Conservation (phyloP, 1,284 basidiomycete species). For the Golubevia pallescens region DNA sequence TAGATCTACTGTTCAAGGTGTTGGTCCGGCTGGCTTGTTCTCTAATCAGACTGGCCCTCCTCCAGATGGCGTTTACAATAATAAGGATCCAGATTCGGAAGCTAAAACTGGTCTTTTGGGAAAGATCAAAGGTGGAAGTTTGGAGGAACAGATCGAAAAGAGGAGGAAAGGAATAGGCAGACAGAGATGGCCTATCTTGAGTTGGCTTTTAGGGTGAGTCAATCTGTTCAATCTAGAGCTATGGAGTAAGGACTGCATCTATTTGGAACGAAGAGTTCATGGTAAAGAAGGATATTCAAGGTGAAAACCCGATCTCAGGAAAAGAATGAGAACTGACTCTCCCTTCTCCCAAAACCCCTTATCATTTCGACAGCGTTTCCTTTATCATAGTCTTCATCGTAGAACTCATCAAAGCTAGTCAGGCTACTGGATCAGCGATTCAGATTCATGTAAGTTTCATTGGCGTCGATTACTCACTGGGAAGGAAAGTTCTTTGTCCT, state of each 20-base stretch:
- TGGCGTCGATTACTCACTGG: neutral
- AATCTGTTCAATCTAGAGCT: too few relatives aligned
- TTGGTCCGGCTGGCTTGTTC: too few relatives aligned
- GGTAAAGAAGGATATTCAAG: too few relatives aligned
- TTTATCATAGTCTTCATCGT: slow-evolving; percentile 48
- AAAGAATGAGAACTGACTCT: neutral
- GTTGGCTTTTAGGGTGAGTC: slow-evolving; percentile 27
- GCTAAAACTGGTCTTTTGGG: slow-evolving; percentile 23
- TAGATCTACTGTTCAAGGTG: too few relatives aligned
- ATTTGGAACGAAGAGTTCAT: too few relatives aligned
- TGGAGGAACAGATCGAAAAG: slow-evolving; percentile 40
- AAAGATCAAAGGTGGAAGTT: slow-evolving; percentile 24
- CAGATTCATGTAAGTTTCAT: slow-evolving; percentile 24
- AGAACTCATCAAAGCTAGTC: slow-evolving; percentile 48
- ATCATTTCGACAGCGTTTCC: slow-evolving; percentile 31
- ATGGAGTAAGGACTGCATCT: too few relatives aligned
- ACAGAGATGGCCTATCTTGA: slow-evolving; percentile 37
- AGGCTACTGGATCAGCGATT: slow-evolving; percentile 50
- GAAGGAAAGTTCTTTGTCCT: neutral
- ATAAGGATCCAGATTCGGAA: neutral
- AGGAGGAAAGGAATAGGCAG: slow-evolving; percentile 48
- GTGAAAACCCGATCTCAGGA: too few relatives aligned
- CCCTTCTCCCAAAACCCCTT: neutral
- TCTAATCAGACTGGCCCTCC: too few relatives aligned
- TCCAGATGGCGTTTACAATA: neutral